phyloP scores from a whole-genome alignment of 2,329 filamentous ascomycete genomes.

The Diplocarpon mali region DNA sequence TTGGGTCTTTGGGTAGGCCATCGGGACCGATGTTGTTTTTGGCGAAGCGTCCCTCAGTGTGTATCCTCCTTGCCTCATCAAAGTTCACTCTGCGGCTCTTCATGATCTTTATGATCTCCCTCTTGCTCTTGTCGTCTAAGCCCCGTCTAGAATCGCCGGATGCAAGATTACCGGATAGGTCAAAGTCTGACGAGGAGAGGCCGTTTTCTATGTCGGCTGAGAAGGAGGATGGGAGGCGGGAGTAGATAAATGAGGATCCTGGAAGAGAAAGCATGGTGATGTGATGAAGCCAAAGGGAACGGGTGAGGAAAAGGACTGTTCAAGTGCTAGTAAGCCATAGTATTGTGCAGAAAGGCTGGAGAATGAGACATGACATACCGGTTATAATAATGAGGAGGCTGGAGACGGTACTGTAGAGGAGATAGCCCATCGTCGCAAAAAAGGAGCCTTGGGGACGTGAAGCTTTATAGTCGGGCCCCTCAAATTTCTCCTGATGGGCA shows the following conservation, averaged over 20 bases:
- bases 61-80: slow-evolving; percentile 79
- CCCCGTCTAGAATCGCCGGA: slow-evolving; percentile 69
- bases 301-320: slow-evolving; percentile 67
- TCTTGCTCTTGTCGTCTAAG: slow-evolving; percentile 69
- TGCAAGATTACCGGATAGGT: slow-evolving; percentile 69
- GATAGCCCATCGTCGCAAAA: slow-evolving; percentile 52
- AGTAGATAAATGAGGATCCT: slow-evolving; percentile 56
- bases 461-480: slow-evolving; percentile 8
- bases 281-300: slow-evolving; percentile 56
- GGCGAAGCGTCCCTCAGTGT: slow-evolving; percentile 76
- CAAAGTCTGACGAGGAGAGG: slow-evolving; percentile 72
- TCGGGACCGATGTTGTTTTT: slow-evolving; percentile 83
- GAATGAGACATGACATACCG: slow-evolving; percentile 34
- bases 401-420: slow-evolving; percentile 70
- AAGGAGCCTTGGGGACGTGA: slow-evolving; percentile 1
- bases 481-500: slow-evolving; percentile 4
- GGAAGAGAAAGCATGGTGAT: slow-evolving; percentile 44
- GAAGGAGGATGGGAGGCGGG: slow-evolving; percentile 67
- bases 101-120: slow-evolving; percentile 83
- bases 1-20: slow-evolving; percentile 79
- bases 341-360: neutral
- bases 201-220: slow-evolving; percentile 79
- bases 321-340: slow-evolving; percentile 6
- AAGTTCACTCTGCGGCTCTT: slow-evolving; percentile 72
- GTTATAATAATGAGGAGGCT: slow-evolving; percentile 61